These are phyloP conservation scores for Pseudozyma hubeiensis DNA, from an alignment of 1,284 basidiomycete genomes.

Conservation along the genomic window DNA sequence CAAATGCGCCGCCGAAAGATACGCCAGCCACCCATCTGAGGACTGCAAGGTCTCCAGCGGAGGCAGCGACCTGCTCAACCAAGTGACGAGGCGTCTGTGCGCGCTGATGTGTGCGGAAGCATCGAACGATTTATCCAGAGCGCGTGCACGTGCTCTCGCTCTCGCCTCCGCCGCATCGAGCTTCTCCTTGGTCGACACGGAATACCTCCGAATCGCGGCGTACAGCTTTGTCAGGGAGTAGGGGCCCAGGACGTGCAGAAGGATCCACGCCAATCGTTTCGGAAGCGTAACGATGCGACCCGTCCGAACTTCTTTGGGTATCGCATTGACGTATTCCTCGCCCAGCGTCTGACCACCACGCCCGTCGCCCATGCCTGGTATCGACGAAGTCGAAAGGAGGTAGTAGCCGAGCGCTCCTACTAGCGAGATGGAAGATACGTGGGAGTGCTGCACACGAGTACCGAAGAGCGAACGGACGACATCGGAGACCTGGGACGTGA, in stretches of 20 bases:
- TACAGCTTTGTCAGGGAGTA: slow-evolving; percentile 63
- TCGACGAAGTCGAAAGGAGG: slow-evolving; percentile 61
- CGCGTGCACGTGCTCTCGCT: slow-evolving; percentile 22
- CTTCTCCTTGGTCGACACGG: slow-evolving; percentile 11
- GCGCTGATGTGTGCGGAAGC: background rate
- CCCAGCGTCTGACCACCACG: slow-evolving; percentile 69
- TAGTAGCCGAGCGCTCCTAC: slow-evolving; percentile 67
- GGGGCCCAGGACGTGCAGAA: slow-evolving; percentile 65
- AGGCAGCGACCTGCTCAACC: slow-evolving; percentile 52
- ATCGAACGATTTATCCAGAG: slow-evolving; percentile 15
- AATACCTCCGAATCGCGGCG: slow-evolving; percentile 47
- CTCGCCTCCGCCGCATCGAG: slow-evolving; percentile 19
- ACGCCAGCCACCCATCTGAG: slow-evolving; percentile 60
- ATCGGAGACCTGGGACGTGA: slow-evolving; percentile 67
- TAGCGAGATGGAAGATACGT: slow-evolving; percentile 61
- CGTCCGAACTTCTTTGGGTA: slow-evolving; percentile 60
- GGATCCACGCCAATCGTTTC: slow-evolving; percentile 59
- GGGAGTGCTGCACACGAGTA: slow-evolving; percentile 66
- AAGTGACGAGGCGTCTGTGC: slow-evolving; percentile 19
- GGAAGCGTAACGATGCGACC: slow-evolving; percentile 56
- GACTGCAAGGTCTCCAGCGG: slow-evolving; percentile 64
- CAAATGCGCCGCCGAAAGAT: slow-evolving; percentile 68
- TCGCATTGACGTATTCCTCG: slow-evolving; percentile 70
- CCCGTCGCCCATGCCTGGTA: slow-evolving; percentile 30
- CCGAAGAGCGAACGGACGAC: slow-evolving; percentile 67